Evolutionary conservation across 2,329 filamentous ascomycete species (phyloP).

Genomic region (Nemania bipapillata): DNA sequence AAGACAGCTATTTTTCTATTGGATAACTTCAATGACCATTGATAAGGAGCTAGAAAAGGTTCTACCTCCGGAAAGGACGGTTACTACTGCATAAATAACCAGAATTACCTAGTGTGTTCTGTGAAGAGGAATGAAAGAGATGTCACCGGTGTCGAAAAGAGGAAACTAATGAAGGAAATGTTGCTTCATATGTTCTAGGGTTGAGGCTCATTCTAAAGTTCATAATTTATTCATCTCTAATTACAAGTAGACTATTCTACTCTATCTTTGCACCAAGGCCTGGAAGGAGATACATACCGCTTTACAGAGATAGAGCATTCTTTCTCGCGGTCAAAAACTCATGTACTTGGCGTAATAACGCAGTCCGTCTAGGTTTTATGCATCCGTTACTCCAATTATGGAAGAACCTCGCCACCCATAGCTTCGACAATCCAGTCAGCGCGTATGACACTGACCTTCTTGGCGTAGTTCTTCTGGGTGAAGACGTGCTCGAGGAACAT

Average conservation of each 20-base stretch:
- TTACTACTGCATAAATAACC: no score
- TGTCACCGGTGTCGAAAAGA: no score
- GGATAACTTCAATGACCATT: no score
- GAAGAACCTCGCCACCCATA: conserved; percentile 34
- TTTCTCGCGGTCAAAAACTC: not conserved
- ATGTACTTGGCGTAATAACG: no score
- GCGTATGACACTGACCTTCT: conserved; percentile 71
- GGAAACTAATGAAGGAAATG: not conserved
- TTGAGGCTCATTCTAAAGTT: not conserved
- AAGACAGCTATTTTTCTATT: no score
- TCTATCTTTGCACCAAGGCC: not conserved
- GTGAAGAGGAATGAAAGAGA: not conserved
- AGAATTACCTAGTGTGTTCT: no score
- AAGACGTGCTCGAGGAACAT: conserved; percentile 76
- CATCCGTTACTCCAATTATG: not conserved
- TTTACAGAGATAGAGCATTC: not conserved
- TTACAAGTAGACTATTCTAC: not conserved
- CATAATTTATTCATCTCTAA: not conserved
- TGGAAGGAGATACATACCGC: not conserved
- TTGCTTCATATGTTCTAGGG: not conserved
- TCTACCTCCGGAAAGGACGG: no score
- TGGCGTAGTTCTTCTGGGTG: conserved; percentile 73
- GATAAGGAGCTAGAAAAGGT: no score
- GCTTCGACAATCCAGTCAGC: conserved; percentile 68
- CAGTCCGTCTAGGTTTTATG: not conserved